A percentile compares a stretch with the other conserved stretches of the same genome.
Evolutionary conservation across 2,329 filamentous ascomycete genomes (phyloP).

Genomic region (Hypoxylon sp.): DNA sequence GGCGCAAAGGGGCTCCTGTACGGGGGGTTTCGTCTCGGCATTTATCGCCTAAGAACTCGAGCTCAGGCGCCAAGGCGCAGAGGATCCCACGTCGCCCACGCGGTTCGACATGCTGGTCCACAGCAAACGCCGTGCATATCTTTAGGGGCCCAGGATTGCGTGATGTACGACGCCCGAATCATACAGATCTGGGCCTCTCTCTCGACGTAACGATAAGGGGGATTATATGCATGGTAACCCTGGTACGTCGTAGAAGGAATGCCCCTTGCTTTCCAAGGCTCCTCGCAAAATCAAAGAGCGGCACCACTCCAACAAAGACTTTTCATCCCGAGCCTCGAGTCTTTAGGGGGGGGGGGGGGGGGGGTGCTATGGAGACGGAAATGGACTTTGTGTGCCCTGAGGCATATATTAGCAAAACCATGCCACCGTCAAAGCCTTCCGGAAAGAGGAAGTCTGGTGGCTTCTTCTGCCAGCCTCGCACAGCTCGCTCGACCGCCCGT

Average conservation of each 20-base stretch:
- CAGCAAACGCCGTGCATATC: background rate
- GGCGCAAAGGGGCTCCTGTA: too few relatives aligned
- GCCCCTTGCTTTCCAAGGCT: constrained; percentile 11
- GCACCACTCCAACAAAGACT: constrained; percentile 17
- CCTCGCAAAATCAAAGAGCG: constrained; percentile 14
- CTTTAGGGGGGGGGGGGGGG: background rate
- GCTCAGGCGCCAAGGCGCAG: background rate
- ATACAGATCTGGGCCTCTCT: background rate
- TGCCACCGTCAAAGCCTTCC: background rate
- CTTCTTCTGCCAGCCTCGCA: background rate
- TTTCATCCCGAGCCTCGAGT: constrained; percentile 6
- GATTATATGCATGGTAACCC: constrained; percentile 6
- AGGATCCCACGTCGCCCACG: constrained; percentile 6
- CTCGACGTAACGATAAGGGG: background rate
- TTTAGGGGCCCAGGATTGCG: background rate
- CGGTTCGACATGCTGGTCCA: background rate
- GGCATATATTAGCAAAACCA: constrained; percentile 13
- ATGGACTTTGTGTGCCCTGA: background rate
- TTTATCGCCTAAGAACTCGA: background rate
- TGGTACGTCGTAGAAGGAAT: constrained; percentile 22
- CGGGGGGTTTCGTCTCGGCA: constrained; percentile 5
- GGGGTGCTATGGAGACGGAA: background rate
- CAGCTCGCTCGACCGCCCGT: background rate
- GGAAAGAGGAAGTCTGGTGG: background rate
- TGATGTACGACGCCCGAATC: background rate